A percentile compares a stretch with the other conserved stretches of the same genome.
These are phyloP conservation scores for Phlegmacium glaucopus DNA, from an alignment of 768 basidiomycete species.

Conservation along the genomic window DNA sequence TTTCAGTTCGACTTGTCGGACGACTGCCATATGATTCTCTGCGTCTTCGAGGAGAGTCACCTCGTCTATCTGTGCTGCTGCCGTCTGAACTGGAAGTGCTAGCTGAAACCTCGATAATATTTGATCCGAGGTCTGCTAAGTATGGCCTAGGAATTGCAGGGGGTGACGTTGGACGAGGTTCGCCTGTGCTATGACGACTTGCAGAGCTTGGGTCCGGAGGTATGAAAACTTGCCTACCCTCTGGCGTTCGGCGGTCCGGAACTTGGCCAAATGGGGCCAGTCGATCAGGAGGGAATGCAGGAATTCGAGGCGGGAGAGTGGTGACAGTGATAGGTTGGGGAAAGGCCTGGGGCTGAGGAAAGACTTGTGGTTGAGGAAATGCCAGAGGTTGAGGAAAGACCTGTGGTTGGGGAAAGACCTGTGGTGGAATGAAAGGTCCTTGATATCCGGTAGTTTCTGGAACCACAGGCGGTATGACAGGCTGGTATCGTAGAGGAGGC, in stretches of 20 bases:
- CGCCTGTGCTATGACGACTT: constrained; percentile 9
- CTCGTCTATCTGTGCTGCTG: constrained; percentile 2
- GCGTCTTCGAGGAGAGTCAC: too few species aligned
- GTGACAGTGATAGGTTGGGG: not conserved
- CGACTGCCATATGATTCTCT: not conserved
- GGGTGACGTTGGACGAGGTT: constrained; percentile 8
- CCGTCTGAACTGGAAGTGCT: constrained; percentile 16
- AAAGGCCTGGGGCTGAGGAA: not conserved
- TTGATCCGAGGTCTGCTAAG: constrained; percentile 13
- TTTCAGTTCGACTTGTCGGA: constrained; percentile 8
- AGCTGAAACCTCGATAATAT: constrained; percentile 10
- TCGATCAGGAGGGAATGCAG: constrained; percentile 16
- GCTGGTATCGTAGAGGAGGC: constrained; percentile 13
- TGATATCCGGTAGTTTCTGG: constrained; percentile 19
- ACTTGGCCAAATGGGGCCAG: constrained; percentile 14
- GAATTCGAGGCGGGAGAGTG: too few species aligned
- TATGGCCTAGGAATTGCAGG: not conserved
- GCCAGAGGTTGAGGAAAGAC: not conserved
- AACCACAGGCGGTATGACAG: constrained; percentile 38
- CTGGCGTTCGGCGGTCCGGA: not conserved
- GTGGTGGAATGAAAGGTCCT: constrained; percentile 1
- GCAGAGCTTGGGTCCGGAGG: constrained; percentile 9
- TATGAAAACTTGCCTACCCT: constrained; percentile 13
- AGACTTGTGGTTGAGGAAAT: not conserved
- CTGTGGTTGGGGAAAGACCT: not conserved